Evolutionary conservation across 1,284 basidiomycete genomes (phyloP).

Genomic region (Microbotryum saponariae): DNA sequence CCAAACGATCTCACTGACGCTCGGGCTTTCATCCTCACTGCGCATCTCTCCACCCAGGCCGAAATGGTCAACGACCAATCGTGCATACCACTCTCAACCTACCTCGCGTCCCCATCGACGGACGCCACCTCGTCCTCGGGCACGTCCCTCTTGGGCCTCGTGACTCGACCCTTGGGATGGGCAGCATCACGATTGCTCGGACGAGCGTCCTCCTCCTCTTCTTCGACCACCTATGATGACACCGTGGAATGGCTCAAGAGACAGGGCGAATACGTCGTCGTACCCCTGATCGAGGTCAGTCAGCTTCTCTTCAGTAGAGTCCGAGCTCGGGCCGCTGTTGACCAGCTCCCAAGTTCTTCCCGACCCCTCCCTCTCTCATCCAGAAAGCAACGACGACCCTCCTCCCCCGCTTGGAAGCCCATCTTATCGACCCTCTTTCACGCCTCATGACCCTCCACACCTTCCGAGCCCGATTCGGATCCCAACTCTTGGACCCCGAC

Average conservation of each 20-base stretch:
- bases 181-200: too few relatives aligned
- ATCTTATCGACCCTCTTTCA: constrained; percentile 19
- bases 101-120: too few relatives aligned
- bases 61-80: too few relatives aligned
- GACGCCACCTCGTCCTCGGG: too few relatives aligned
- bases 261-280: constrained; percentile 32
- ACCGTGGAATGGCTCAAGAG: constrained; percentile 22
- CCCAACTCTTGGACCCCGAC: constrained; percentile 3
- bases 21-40: too few relatives aligned
- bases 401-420: constrained; percentile 5
- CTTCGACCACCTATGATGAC: neutral
- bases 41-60: too few relatives aligned
- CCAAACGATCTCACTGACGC: too few relatives aligned
- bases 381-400: constrained; percentile 17
- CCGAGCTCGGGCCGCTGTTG: neutral
- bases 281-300: constrained; percentile 31
- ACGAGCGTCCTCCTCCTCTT: too few relatives aligned
- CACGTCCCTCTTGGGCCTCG: too few relatives aligned
- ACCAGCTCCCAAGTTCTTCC: neutral
- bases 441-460: constrained; percentile 22
- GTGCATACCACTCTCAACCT: too few relatives aligned
- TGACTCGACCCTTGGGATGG: too few relatives aligned
- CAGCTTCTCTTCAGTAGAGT: neutral
- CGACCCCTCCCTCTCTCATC: too few relatives aligned
- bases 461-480: constrained; percentile 13